Evolutionary conservation across 2,329 filamentous ascomycete genomes (phyloP), one percentile per base, ranked within the genome.

Genomic region (Diaporthe helianthi): DNA sequence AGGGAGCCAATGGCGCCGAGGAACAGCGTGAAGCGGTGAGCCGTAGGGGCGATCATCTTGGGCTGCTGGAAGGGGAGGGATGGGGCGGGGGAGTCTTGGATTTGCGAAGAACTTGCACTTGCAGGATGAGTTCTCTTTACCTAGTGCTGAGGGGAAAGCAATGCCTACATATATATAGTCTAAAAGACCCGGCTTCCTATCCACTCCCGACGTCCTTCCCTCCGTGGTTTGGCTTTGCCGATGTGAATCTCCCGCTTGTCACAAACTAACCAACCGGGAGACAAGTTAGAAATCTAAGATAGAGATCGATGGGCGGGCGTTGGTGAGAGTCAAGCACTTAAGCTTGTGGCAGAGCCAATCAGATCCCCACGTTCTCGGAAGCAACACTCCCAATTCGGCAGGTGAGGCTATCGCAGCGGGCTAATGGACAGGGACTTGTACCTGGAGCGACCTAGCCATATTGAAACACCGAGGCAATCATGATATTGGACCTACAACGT

Each of bases 171-270:
- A 33, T 61, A 47, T 7, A 60, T 2, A 15, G 17, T 19, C 55
- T 10, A 60, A 19, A 31, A 38, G 6, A 4, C 17, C 36, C 36
- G 12, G 17, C 36, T 38, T 17, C 36, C 36, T 38, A 44, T 12
- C 44, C 9, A 63, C 15, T 24, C 58, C n/a, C 36, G 13, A 36
- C 58, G 58, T 49, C 58, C 58, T 63, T 63, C 58, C 44, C n/a
- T 49, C 29, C 29, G 29, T 36, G 58, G 58, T 36, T 63, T 63
- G 58, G 58, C 58, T 63, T 47, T 24, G 58, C 29, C 44, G 44
- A 36, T 36, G 58, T 29, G 26, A 63, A 49, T 63, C 41, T 63
- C 58, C 29, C 58, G 58, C 58, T 63, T 63, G 58, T 26, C 58
- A 63, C 17, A 24, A 33, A 63, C 58, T 33, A 36, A 24, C 58